Percentiles rank a stretch among this genome's conserved stretches.
These are phyloP conservation scores for Xylariaceae sp. DNA, from an alignment of 2,329 filamentous ascomycete species.

Conservation along the genomic window DNA sequence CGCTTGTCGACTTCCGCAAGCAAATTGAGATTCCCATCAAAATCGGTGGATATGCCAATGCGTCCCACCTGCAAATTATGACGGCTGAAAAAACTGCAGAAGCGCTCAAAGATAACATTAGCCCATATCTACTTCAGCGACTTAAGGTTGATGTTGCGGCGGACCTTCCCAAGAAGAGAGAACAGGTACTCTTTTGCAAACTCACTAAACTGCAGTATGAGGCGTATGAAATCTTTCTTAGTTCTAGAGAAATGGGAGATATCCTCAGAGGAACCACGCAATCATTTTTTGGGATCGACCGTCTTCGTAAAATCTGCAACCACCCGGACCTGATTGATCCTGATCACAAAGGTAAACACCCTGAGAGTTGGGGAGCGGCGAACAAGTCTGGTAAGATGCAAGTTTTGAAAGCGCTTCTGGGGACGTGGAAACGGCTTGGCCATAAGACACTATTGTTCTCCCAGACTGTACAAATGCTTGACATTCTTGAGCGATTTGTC, in stretches of 20 bases:
- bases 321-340: slow-evolving; percentile 87
- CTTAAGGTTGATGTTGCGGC: slow-evolving; percentile 93
- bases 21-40: slow-evolving; percentile 95
- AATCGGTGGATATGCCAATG: slow-evolving; percentile 92
- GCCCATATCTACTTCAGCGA: slow-evolving; percentile 88
- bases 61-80: slow-evolving; percentile 91
- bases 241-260: slow-evolving; percentile 82
- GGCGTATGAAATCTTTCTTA: slow-evolving; percentile 81
- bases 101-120: slow-evolving; percentile 90
- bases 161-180: slow-evolving; percentile 92
- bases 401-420: slow-evolving; percentile 84
- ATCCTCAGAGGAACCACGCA: slow-evolving; percentile 79
- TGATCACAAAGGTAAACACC: slow-evolving; percentile 57
- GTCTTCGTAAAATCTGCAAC: slow-evolving; percentile 95
- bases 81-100: slow-evolving; percentile 94
- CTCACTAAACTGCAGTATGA: slow-evolving; percentile 79
- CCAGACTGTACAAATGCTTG: slow-evolving; percentile 92
- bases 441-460: slow-evolving; percentile 94
- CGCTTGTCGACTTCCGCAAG: slow-evolving; percentile 84
- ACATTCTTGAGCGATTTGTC: slow-evolving; percentile 88
- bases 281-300: slow-evolving; percentile 87
- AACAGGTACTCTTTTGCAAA: slow-evolving; percentile 96
- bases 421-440: slow-evolving; percentile 86
- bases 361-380: slow-evolving; percentile 78
- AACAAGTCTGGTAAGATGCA: slow-evolving; percentile 94